Conservation (phyloP, 78 protist genomes). For the Tieghemostelium lacteum region DNA sequence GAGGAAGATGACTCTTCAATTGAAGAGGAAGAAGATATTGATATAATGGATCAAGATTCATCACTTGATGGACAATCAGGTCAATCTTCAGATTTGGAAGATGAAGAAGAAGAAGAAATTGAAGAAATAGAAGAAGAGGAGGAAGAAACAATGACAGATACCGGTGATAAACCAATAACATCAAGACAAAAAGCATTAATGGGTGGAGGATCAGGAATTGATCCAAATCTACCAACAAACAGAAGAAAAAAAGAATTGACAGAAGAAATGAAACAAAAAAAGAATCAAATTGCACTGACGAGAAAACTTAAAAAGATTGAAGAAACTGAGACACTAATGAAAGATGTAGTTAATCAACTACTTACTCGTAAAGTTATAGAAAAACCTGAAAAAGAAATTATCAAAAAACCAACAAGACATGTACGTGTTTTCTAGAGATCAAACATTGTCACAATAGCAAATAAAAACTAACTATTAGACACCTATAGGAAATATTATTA, state of each 20-base stretch:
- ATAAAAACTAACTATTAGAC: neutral
- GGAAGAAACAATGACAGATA: neutral
- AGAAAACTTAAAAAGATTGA: slow-evolving; percentile 60
- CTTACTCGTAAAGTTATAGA: slow-evolving; percentile 21
- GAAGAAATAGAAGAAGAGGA: neutral
- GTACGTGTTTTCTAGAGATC: neutral
- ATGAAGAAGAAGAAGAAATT: slow-evolving; percentile 28
- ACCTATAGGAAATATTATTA: slow-evolving; percentile 21
- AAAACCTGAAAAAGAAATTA: neutral
- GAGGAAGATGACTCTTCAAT: slow-evolving; percentile 2
- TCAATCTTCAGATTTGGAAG: too few species aligned
- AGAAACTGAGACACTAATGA: slow-evolving; percentile 54
- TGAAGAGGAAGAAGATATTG: neutral
- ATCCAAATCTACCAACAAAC: slow-evolving; percentile 11
- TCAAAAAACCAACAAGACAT: slow-evolving; percentile 33
- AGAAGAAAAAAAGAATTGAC: slow-evolving; percentile 15
- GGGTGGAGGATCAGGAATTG: neutral
- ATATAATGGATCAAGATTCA: neutral
- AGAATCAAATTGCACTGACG: slow-evolving; percentile 33
- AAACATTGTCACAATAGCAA: neutral
- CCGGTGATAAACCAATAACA: neutral
- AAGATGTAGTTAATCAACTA: slow-evolving; percentile 46
- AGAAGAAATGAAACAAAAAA: slow-evolving; percentile 52
- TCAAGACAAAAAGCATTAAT: slow-evolving; percentile 22
- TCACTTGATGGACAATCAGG: too few species aligned